phyloP scores from a whole-genome alignment of 139 green algal genomes.

The Picochlorum costavermella region DNA sequence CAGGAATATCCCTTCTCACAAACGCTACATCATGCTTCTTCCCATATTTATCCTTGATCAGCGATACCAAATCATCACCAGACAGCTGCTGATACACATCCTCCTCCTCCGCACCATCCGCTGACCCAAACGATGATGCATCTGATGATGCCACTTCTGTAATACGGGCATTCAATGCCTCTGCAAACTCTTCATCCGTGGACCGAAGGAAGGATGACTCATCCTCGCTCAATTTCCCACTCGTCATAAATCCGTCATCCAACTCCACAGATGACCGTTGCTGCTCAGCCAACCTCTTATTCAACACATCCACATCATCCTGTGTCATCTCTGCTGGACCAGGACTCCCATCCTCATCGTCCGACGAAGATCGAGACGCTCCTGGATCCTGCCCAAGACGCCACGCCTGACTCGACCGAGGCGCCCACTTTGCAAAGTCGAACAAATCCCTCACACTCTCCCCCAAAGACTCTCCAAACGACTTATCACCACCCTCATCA shows the following conservation, averaged over 20 bases:
- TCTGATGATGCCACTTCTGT: slow-evolving; percentile 3
- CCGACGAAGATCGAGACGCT: not conserved
- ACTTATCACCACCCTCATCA: too few relatives aligned
- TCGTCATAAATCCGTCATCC: not conserved
- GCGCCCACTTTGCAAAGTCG: slow-evolving; percentile 26
- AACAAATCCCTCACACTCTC: slow-evolving; percentile 18
- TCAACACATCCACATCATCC: slow-evolving; percentile 22
- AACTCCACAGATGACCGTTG: not conserved
- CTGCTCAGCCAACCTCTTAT: slow-evolving; percentile 14
- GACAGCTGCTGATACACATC: not conserved
- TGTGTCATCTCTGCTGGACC: slow-evolving; percentile 5
- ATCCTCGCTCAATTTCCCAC: not conserved
- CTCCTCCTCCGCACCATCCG: not conserved
- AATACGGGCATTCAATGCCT: slow-evolving; percentile 21
- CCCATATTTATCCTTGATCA: slow-evolving; percentile 25
- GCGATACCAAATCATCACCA: slow-evolving; percentile 13
- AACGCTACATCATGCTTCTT: slow-evolving; percentile 30
- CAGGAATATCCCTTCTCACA: slow-evolving; percentile 23
- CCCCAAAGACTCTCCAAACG: not conserved
- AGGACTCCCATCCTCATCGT: not conserved
- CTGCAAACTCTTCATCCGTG: slow-evolving; percentile 25
- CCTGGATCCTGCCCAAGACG: slow-evolving; percentile 2
- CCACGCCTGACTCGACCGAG: not conserved
- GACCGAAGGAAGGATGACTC: slow-evolving; percentile 14
- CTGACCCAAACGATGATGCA: not conserved